Evolutionary conservation across 2,329 filamentous ascomycete species (phyloP).

Genomic region (Pseudocercospora macadamiae): DNA sequence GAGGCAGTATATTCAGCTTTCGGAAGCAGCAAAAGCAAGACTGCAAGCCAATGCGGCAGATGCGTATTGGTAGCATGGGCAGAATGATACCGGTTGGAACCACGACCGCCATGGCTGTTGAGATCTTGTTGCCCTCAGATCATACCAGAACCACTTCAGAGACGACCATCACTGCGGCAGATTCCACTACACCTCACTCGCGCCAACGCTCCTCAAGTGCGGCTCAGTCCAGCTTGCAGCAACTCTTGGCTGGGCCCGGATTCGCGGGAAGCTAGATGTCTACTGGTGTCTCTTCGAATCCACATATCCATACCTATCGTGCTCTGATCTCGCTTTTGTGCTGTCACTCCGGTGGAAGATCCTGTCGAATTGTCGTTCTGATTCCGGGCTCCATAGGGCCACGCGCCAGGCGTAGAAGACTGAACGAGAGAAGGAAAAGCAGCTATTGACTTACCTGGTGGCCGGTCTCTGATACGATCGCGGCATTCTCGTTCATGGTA

Average conservation of each 20-base stretch:
- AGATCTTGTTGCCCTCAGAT: conserved; percentile 15
- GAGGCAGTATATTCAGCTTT: conserved; percentile 31
- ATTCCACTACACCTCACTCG: conserved; percentile 7
- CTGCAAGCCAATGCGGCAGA: conserved; percentile 19
- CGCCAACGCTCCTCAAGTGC: conserved; percentile 15
- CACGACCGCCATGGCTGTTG: conserved; percentile 32
- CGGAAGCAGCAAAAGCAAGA: conserved; percentile 25
- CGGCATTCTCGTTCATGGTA: too few relatives aligned
- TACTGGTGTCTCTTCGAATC: too few relatives aligned
- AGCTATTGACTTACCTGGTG: too few relatives aligned
- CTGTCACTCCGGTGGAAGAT: too few relatives aligned
- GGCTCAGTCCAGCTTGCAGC: conserved; percentile 25
- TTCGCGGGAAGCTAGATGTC: neutral
- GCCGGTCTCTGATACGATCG: too few relatives aligned
- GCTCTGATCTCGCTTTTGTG: too few relatives aligned
- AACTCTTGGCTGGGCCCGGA: conserved; percentile 17
- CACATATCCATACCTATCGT: too few relatives aligned
- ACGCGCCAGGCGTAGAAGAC: too few relatives aligned
- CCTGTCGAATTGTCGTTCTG: too few relatives aligned
- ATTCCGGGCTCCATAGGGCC: too few relatives aligned
- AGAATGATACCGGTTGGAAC: conserved; percentile 32
- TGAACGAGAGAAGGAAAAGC: too few relatives aligned
- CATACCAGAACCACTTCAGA: conserved; percentile 20
- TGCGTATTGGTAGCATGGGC: conserved; percentile 36
- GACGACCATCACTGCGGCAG: conserved; percentile 16